Conservation (phyloP, 805 yeast genomes). For the Ogataea paraovalis region DNA sequence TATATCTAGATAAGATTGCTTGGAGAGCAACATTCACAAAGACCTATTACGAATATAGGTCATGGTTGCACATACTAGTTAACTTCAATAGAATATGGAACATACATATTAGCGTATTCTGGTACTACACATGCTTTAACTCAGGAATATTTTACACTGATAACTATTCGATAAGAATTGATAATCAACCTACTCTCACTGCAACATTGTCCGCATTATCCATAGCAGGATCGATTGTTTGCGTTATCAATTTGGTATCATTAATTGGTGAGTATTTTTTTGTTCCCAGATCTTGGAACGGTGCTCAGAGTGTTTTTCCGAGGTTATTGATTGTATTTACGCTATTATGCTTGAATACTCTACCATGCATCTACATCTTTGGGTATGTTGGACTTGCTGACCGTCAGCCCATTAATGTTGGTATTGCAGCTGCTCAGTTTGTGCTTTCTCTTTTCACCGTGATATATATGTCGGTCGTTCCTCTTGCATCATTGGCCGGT, state of each 20-base stretch:
- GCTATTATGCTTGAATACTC: constrained; percentile 40
- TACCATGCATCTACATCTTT: constrained; percentile 54
- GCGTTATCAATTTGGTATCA: constrained; percentile 52
- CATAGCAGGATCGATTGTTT: constrained; percentile 62
- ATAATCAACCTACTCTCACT: constrained; percentile 60
- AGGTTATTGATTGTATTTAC: constrained; percentile 42
- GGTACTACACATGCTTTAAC: constrained; percentile 72
- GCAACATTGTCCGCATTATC: constrained; percentile 56
- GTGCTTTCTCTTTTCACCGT: constrained; percentile 51
- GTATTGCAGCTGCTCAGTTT: constrained; percentile 53
- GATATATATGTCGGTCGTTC: constrained; percentile 55
- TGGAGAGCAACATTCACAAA: constrained; percentile 72
- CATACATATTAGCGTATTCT: constrained; percentile 66
- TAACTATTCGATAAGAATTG: constrained; percentile 46
- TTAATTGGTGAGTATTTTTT: constrained; percentile 54
- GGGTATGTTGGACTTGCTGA: constrained; percentile 33
- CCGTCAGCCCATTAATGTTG: constrained; percentile 33
- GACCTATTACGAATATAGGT: constrained; percentile 69
- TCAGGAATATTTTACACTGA: constrained; percentile 64
- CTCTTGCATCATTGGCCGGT: constrained; percentile 54
- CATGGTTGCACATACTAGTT: constrained; percentile 70
- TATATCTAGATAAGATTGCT: constrained; percentile 45
- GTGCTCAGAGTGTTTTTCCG: constrained; percentile 54
- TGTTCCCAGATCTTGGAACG: constrained; percentile 72
- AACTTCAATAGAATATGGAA: constrained; percentile 81